phyloP scores from a whole-genome alignment of 257 asterid species.

The Coffea canephora region DNA sequence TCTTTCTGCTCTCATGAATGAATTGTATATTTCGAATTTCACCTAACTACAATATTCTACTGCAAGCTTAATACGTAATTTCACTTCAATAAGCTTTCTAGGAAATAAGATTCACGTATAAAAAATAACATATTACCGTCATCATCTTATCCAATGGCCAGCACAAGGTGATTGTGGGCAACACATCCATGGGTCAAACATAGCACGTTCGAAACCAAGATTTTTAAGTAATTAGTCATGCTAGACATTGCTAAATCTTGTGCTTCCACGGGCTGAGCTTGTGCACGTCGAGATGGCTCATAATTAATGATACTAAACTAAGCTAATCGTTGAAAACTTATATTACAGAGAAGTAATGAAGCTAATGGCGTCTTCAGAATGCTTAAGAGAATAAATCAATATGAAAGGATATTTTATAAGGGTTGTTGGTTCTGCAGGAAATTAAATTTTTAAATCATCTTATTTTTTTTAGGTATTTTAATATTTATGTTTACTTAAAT shows the following conservation, averaged over 20 bases:
- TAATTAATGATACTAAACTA: not conserved
- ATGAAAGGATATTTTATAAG: no score
- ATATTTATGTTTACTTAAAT: no score
- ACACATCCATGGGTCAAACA: not conserved
- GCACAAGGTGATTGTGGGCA: constrained; percentile 1
- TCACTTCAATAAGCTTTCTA: not conserved
- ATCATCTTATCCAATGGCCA: not conserved
- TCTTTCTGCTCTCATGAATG: not conserved
- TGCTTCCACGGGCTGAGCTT: constrained; percentile 6
- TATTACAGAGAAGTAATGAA: not conserved
- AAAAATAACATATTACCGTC: not conserved
- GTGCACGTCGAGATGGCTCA: not conserved
- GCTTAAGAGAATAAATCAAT: no score
- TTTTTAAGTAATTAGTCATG: not conserved
- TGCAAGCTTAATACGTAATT: not conserved
- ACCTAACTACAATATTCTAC: not conserved
- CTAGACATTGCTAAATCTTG: not conserved
- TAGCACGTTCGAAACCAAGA: not conserved
- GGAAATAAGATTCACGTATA: not conserved
- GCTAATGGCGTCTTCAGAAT: not conserved
- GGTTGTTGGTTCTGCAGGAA: not conserved
- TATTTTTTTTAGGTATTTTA: no score
- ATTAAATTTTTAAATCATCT: no score
- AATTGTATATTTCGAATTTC: not conserved
- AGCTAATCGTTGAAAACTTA: not conserved